Base-by-base conservation (phyloP, 495 filamentous ascomycete species). In the Copromyces sp. region DNA sequence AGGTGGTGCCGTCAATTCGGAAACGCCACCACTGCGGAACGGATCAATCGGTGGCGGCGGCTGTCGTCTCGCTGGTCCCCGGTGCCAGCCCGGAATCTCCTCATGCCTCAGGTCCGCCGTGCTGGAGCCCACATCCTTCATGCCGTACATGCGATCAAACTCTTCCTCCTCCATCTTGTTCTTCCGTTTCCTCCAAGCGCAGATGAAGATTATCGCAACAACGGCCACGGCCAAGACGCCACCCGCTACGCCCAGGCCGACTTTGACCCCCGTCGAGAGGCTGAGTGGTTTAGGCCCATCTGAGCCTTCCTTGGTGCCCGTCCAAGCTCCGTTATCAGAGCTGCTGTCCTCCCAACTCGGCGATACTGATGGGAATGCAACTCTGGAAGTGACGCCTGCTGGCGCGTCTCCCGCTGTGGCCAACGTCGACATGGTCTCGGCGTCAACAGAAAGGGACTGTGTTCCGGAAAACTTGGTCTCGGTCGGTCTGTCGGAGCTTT, bases 1-100 rank as follows among this genome's bases (percentile, higher is more conserved):
- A 24, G 70, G 53, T 24, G 73, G 74, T 45, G 38, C 68, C 71
- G 59, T 68, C 74, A 72, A 39, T 9, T 75, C 72, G 9, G 6
- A 24, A 39, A 11, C 17, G 17, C 20, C 39, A 17, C 39, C 11
- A 3, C 7, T 39, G 3, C 38, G 38, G 53, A 71, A 71, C 37
- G 70, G 74, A 41, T 75, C 72, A 39, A 65, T 40, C 42, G 68
- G 70, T 37, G 78, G 69, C 68, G 74, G 74, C 68, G 75, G 73
- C 45, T 65, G 32, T 39, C 69, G 72, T 45, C 74, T 68, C 45
- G 29, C 7, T 3, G 78, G 74, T 4, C 79, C 78, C n/a, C 78
- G 78, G 72, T 80, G 78, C 79, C 79, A 81, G 0, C 79, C 78
- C 1, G 79, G 78, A 17, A 80, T 78, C 20, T 77, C 74, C 17